Conservation (phyloP, 1,284 basidiomycete species). For the Puccinia triticina region DNA sequence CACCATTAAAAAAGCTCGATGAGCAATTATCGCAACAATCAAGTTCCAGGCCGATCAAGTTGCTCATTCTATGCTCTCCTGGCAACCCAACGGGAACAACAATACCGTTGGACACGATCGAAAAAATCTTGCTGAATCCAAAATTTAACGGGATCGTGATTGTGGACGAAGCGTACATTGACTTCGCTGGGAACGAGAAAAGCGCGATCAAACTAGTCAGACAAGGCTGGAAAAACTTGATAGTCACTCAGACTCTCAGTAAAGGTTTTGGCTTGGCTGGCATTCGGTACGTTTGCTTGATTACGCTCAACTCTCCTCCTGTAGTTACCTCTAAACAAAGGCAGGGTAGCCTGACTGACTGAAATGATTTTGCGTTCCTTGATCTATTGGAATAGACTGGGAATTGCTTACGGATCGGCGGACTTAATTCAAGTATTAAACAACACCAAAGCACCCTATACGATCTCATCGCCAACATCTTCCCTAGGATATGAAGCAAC, state of each 20-base stretch:
- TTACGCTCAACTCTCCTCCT: not conserved
- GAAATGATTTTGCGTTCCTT: not conserved
- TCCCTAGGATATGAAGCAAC: constrained; percentile 79
- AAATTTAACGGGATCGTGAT: constrained; percentile 86
- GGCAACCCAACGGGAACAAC: constrained; percentile 95
- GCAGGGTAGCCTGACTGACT: not conserved
- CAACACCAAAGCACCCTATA: constrained; percentile 98
- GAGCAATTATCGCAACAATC: constrained; percentile 53
- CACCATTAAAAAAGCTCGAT: constrained; percentile 28
- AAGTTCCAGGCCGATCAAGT: constrained; percentile 68
- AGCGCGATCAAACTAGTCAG: constrained; percentile 71
- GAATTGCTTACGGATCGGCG: constrained; percentile 85
- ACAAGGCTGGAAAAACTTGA: constrained; percentile 81
- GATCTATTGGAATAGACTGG: constrained; percentile 67
- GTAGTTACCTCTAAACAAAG: not conserved
- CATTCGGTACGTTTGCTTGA: constrained; percentile 70
- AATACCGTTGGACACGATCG: constrained; percentile 73
- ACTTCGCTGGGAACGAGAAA: constrained; percentile 73
- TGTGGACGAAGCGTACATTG: constrained; percentile 97
- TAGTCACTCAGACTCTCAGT: constrained; percentile 92
- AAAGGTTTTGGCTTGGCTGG: constrained; percentile 95
- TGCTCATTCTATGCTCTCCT: constrained; percentile 93
- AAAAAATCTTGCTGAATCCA: constrained; percentile 75
- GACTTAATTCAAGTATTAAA: constrained; percentile 86
- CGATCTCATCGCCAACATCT: constrained; percentile 88